Percentiles rank a stretch among this genome's conserved stretches.
Evolutionary conservation across 495 filamentous ascomycete species (phyloP).

Genomic region (Penicillium lagena): DNA sequence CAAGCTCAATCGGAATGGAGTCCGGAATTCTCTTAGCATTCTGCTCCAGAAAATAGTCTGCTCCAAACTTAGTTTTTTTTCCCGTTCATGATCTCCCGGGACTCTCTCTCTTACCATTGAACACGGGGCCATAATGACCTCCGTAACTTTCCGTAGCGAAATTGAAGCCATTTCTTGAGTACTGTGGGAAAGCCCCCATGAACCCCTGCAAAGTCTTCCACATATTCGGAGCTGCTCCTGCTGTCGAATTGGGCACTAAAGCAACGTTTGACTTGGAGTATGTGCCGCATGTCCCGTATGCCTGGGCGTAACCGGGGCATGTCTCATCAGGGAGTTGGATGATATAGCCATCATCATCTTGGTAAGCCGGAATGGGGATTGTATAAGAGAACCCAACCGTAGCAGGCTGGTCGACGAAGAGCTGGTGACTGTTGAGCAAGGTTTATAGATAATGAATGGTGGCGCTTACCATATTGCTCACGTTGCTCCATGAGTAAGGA

Average conservation of each 20-base stretch:
- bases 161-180: constrained; percentile 48
- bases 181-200: constrained; percentile 57
- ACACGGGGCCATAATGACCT: constrained; percentile 55
- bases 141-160: constrained; percentile 57
- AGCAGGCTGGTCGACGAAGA: constrained; percentile 53
- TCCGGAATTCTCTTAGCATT: constrained; percentile 21
- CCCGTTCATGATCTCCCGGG: constrained; percentile 41
- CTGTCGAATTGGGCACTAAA: constrained; percentile 48
- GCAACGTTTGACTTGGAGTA: constrained; percentile 45
- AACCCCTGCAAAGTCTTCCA: constrained; percentile 58
- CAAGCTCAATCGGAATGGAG: constrained; percentile 45
- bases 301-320: constrained; percentile 49
- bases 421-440: constrained; percentile 1
- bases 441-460: neutral
- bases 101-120: constrained; percentile 25
- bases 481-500: constrained; percentile 54
- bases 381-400: constrained; percentile 57
- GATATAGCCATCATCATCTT: constrained; percentile 19
- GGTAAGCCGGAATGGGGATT: constrained; percentile 44
- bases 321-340: constrained; percentile 33
- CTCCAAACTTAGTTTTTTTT: constrained; percentile 27
- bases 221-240: constrained; percentile 49
- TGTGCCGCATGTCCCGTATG: constrained; percentile 42
- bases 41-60: constrained; percentile 26
- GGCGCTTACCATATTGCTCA: constrained; percentile 44